Percentiles rank a stretch among this genome's conserved stretches.
phyloP scores from a whole-genome alignment of 2,329 filamentous ascomycete species.

The Gaeumannomyces sp. region DNA sequence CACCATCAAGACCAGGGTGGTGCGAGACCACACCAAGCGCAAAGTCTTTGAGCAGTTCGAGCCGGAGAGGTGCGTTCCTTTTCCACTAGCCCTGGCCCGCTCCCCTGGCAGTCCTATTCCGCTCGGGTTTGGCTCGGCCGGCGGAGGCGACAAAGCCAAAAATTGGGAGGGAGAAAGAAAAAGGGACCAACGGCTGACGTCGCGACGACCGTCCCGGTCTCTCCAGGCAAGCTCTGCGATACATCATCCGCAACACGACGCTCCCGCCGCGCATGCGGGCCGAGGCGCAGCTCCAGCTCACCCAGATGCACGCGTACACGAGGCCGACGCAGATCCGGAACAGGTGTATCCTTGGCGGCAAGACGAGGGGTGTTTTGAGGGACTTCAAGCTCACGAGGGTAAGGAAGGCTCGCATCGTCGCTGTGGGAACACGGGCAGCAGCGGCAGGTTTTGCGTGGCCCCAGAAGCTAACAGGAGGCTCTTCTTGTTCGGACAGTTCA shows the following conservation, averaged over 20 bases:
- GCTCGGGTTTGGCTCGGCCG: background rate
- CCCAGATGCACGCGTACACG: conserved; percentile 95
- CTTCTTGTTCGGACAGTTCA: conserved; percentile 55
- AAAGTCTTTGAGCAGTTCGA: conserved; percentile 85
- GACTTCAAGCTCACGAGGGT: conserved; percentile 92
- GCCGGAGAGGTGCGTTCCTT: conserved; percentile 65
- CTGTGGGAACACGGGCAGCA: background rate
- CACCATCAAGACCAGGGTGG: conserved; percentile 77
- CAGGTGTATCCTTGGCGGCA: conserved; percentile 87
- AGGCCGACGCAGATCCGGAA: conserved; percentile 90
- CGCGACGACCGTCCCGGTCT: background rate
- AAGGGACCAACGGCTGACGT: conserved; percentile 2
- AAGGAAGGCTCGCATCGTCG: conserved; percentile 34
- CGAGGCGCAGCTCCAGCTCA: conserved; percentile 86
- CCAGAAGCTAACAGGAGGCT: background rate
- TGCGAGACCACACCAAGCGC: conserved; percentile 95
- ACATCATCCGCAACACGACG: conserved; percentile 88
- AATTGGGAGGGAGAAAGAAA: background rate
- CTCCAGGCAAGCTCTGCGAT: conserved; percentile 79
- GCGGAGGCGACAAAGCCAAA: background rate
- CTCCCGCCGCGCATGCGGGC: conserved; percentile 76
- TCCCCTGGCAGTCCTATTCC: background rate
- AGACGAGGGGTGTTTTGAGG: conserved; percentile 79
- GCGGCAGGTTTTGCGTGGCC: background rate
- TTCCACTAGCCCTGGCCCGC: background rate